Conservation (phyloP, 2,329 filamentous ascomycete species). For the Pseudomassariella vexata region DNA sequence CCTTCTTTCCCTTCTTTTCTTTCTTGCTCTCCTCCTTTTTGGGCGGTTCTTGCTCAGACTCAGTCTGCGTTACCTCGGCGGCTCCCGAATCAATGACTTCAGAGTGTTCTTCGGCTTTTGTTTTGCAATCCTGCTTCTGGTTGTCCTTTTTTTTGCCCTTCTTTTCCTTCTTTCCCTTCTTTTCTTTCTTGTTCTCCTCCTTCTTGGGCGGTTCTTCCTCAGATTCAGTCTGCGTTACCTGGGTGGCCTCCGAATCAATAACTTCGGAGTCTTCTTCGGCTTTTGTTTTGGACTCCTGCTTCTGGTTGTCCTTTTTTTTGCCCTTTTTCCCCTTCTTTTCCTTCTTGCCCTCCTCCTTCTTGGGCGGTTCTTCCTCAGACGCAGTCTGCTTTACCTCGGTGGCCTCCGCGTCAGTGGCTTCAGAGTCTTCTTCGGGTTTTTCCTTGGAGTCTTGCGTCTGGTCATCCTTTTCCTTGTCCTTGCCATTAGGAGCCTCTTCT, state of each 20-base stretch:
- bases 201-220: constrained; percentile 3
- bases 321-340: constrained; percentile 7
- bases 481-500: too few species aligned
- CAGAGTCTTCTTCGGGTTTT: constrained; percentile 7
- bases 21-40: constrained; percentile 7
- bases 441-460: constrained; percentile 7
- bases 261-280: constrained; percentile 8
- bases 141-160: constrained; percentile 74
- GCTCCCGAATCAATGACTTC: constrained; percentile 6
- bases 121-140: constrained; percentile 47
- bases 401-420: constrained; percentile 9
- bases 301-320: constrained; percentile 8
- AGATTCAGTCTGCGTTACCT: not conserved
- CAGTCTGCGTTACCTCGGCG: constrained; percentile 18
- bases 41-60: not conserved
- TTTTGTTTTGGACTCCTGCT: constrained; percentile 3
- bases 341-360: constrained; percentile 7
- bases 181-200: constrained; percentile 6
- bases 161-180: constrained; percentile 7
- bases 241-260: constrained; percentile 1
- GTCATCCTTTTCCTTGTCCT: constrained; percentile 4
- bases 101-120: too few species aligned
- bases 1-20: too few species aligned
- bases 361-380: constrained; percentile 4
- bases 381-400: constrained; percentile 10